These are phyloP conservation scores for Aspergillus caelatus DNA, from an alignment of 2,329 filamentous ascomycete species.

Conservation along the genomic window DNA sequence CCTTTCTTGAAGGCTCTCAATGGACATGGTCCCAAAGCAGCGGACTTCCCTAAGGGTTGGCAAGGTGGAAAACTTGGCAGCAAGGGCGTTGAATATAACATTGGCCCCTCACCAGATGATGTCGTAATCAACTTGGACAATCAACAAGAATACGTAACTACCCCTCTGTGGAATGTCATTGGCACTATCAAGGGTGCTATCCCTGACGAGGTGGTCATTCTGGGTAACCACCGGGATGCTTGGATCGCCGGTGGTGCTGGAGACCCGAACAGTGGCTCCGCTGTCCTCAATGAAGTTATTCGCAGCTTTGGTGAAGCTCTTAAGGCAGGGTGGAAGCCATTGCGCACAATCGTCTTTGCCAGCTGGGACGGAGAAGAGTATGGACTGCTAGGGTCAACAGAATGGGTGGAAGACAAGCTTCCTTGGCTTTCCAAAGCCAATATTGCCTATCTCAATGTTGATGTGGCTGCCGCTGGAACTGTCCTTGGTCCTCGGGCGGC, in stretches of 20 bases:
- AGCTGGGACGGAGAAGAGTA: slow-evolving; percentile 86
- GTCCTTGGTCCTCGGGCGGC: slow-evolving; percentile 68
- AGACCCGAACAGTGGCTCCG: slow-evolving; percentile 82
- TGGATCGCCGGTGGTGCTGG: slow-evolving; percentile 85
- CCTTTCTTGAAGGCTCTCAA: slow-evolving; percentile 90
- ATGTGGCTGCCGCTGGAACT: slow-evolving; percentile 70
- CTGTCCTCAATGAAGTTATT: slow-evolving; percentile 76
- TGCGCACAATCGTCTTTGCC: slow-evolving; percentile 90
- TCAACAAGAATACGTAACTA: slow-evolving; percentile 79
- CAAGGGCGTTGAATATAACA: slow-evolving; percentile 81
- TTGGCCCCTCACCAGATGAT: slow-evolving; percentile 76
- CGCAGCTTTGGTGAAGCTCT: slow-evolving; percentile 73
- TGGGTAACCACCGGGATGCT: slow-evolving; percentile 91
- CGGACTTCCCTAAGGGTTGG: slow-evolving; percentile 75
- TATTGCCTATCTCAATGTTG: slow-evolving; percentile 84
- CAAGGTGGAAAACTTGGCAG: slow-evolving; percentile 72
- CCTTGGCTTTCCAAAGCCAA: slow-evolving; percentile 75
- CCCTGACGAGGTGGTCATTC: slow-evolving; percentile 79
- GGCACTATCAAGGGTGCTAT: slow-evolving; percentile 88
- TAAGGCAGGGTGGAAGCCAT: slow-evolving; percentile 76
- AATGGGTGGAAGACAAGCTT: slow-evolving; percentile 90
- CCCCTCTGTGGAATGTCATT: slow-evolving; percentile 87
- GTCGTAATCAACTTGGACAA: slow-evolving; percentile 75
- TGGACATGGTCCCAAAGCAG: slow-evolving; percentile 77
- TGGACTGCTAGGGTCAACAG: slow-evolving; percentile 80